Evolutionary conservation across 2,329 filamentous ascomycete species (phyloP).

Genomic region (Alternaria angustiovoidea): DNA sequence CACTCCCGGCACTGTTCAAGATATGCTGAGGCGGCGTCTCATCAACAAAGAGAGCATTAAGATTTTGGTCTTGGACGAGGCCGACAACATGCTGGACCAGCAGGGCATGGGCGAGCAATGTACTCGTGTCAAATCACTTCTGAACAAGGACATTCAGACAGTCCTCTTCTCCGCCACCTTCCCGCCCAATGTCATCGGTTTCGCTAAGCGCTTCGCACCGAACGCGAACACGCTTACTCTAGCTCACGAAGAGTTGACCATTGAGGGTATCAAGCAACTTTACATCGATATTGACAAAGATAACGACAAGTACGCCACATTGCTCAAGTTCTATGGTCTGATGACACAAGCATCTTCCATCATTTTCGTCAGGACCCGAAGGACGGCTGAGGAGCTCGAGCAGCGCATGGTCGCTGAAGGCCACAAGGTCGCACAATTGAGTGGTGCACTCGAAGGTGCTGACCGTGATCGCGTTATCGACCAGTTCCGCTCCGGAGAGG

Average conservation of each 20-base stretch:
- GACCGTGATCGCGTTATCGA: slow-evolving; percentile 86
- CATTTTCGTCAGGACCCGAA: slow-evolving; percentile 94
- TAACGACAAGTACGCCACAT: slow-evolving; percentile 82
- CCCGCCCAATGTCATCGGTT: slow-evolving; percentile 83
- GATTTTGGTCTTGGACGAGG: slow-evolving; percentile 92
- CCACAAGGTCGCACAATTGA: slow-evolving; percentile 89
- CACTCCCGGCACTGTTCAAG: slow-evolving; percentile 91
- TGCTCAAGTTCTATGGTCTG: slow-evolving; percentile 92
- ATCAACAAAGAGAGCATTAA: slow-evolving; percentile 77
- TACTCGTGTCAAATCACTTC: slow-evolving; percentile 79
- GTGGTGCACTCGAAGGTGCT: slow-evolving; percentile 83
- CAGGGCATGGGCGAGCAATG: slow-evolving; percentile 96
- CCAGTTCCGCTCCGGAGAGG: slow-evolving; percentile 82
- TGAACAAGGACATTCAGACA: slow-evolving; percentile 80
- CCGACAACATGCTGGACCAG: slow-evolving; percentile 98
- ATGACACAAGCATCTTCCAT: slow-evolving; percentile 98
- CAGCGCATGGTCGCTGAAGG: slow-evolving; percentile 85
- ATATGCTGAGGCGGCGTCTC: slow-evolving; percentile 79
- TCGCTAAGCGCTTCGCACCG: slow-evolving; percentile 84
- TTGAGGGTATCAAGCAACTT: slow-evolving; percentile 97
- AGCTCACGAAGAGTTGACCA: slow-evolving; percentile 88
- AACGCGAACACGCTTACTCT: slow-evolving; percentile 87
- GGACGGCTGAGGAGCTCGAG: slow-evolving; percentile 86
- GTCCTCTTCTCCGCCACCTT: slow-evolving; percentile 96
- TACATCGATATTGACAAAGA: slow-evolving; percentile 92